Evolutionary conservation across 805 yeast genomes (phyloP).

Genomic region (Peterozyma xylosa): DNA sequence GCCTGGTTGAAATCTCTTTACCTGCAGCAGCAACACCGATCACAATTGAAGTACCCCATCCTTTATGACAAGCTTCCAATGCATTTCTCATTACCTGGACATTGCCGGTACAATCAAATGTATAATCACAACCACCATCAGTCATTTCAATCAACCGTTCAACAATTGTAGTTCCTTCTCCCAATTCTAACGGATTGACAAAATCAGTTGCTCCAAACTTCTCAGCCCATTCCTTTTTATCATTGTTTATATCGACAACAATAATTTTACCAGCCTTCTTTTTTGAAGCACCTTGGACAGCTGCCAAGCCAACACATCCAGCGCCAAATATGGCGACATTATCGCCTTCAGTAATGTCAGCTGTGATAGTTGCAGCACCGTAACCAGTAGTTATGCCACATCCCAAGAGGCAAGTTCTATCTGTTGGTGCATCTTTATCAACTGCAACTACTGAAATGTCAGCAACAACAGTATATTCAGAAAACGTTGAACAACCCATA

Average conservation of each 20-base stretch:
- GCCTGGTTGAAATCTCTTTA: constrained; percentile 91
- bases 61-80: constrained; percentile 95
- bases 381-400: constrained; percentile 98
- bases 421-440: constrained; percentile 74
- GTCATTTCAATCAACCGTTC: constrained; percentile 81
- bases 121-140: constrained; percentile 94
- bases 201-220: constrained; percentile 96
- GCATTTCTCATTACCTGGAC: constrained; percentile 93
- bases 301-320: constrained; percentile 95
- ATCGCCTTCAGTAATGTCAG: constrained; percentile 85
- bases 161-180: constrained; percentile 69
- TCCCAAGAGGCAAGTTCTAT: constrained; percentile 86
- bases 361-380: constrained; percentile 95
- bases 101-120: constrained; percentile 98
- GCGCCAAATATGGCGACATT: constrained; percentile 96
- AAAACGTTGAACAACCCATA: constrained; percentile 97
- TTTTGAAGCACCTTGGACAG: constrained; percentile 86
- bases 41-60: constrained; percentile 95
- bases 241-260: constrained; percentile 81
- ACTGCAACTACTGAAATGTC: constrained; percentile 97
- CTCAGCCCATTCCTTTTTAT: constrained; percentile 77
- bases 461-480: constrained; percentile 96
- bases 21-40: constrained; percentile 99
- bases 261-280: constrained; percentile 77
- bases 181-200: constrained; percentile 73